Evolutionary conservation across 352 stramenopile genomes (phyloP).

Genomic region (Phytophthora palmivora): DNA sequence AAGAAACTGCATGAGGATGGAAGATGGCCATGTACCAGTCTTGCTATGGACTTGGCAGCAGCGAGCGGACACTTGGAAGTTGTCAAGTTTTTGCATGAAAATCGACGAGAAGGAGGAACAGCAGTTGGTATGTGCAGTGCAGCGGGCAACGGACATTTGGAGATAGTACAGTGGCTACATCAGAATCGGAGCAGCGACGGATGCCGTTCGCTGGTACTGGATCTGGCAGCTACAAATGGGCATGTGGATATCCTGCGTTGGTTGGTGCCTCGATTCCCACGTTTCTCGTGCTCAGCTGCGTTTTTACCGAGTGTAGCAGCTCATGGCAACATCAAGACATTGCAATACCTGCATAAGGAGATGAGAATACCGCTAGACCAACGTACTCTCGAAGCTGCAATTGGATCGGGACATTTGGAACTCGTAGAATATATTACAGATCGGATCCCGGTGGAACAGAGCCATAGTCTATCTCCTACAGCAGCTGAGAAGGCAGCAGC

Average conservation of each 20-base stretch:
- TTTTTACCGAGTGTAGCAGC: slow-evolving; percentile 44
- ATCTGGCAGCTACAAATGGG: slow-evolving; percentile 54
- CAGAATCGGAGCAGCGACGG: slow-evolving; percentile 42
- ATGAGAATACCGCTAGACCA: slow-evolving; percentile 37
- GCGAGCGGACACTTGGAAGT: slow-evolving; percentile 46
- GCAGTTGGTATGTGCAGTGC: slow-evolving; percentile 46
- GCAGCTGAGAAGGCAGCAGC: slow-evolving; percentile 38
- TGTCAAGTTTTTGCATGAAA: slow-evolving; percentile 47
- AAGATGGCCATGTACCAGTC: slow-evolving; percentile 43
- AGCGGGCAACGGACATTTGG: slow-evolving; percentile 46
- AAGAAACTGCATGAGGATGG: slow-evolving; percentile 40
- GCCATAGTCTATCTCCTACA: slow-evolving; percentile 12
- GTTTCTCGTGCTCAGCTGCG: slow-evolving; percentile 41
- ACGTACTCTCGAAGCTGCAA: slow-evolving; percentile 42
- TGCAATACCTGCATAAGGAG: slow-evolving; percentile 41
- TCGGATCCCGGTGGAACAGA: slow-evolving; percentile 21
- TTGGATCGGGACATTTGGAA: slow-evolving; percentile 39
- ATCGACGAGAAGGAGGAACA: slow-evolving; percentile 49
- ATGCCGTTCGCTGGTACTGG: slow-evolving; percentile 48
- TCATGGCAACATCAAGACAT: slow-evolving; percentile 43
- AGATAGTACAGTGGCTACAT: slow-evolving; percentile 47
- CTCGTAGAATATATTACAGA: slow-evolving; percentile 42
- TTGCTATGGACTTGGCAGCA: slow-evolving; percentile 51
- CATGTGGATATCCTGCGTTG: slow-evolving; percentile 57
- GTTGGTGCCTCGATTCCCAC: slow-evolving; percentile 40